Base-by-base conservation (phyloP, 179 eudicot genomes). In the Patellifolia procumbens region DNA sequence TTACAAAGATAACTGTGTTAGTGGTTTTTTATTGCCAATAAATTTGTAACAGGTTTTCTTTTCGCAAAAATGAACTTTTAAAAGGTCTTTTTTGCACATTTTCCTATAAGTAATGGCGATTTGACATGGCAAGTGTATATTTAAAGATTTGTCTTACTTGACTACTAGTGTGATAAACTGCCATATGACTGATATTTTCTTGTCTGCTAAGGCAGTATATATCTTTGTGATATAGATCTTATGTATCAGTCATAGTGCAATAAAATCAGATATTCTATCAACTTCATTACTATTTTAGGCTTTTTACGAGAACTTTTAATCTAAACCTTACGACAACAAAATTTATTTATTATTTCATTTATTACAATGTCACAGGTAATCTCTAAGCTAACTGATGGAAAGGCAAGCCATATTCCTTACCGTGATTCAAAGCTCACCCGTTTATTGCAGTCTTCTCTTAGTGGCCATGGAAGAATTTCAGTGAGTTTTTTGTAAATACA, bases 341-440 rank as follows among this genome's bases (percentile, higher is more conserved):
- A n/a, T n/a, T n/a, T n/a, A n/a, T n/a, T n/a, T n/a, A n/a, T 39
- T 39, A 39, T 39, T 7, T 39, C 45, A 39, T 39, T 6, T 39
- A 39, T 39, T 5, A 39, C 5, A 39, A 46, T 37, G 24, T 29
- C 59, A 48, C 46, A 67, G 71, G 71, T 67, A 24, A 67, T 67
- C 53, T 67, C 71, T 43, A 91, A 91, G 81, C 83, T 91, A 68
- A 90, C 87, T 78, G 97, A 91, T 73, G 94, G 86, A 46, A 91
- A 87, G 81, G 86, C 94, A 72, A 62, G 88, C 70, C 97, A 91
- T 82, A 79, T 91, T 72, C 97, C 97, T 31, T 91, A 82, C 76
- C 85, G 97, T 82, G 97, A 91, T 84, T 91, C 97, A 13, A 91
- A 91, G 82, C 92, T 91, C 53, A 91, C 97, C 43, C 91, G 97